These are phyloP conservation scores for Wakefieldia striispora DNA, from an alignment of 768 basidiomycete genomes.

Conservation along the genomic window DNA sequence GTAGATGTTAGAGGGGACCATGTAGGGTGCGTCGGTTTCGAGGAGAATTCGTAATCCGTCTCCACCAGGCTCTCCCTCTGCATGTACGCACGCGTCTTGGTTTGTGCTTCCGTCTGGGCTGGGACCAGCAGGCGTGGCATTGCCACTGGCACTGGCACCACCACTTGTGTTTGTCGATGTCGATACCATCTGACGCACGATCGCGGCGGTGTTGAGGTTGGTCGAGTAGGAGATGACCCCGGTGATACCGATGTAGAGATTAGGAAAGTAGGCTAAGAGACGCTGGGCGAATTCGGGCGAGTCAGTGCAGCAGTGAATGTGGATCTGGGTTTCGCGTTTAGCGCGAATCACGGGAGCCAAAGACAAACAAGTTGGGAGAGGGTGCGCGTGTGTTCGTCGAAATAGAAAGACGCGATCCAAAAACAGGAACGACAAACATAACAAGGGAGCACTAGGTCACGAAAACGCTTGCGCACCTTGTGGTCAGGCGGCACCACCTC, in stretches of 20 bases:
- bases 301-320: constrained; percentile 89
- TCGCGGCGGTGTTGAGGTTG: constrained; percentile 66
- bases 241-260: constrained; percentile 82
- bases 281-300: constrained; percentile 69
- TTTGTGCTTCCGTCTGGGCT: too few species aligned
- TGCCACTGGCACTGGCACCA: constrained; percentile 4
- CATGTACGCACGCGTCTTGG: too few species aligned
- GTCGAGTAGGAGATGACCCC: constrained; percentile 82
- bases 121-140: too few species aligned
- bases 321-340: constrained; percentile 50
- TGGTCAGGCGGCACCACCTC: constrained; percentile 71
- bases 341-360: too few species aligned
- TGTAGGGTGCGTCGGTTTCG: constrained; percentile 87
- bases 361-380: too few species aligned
- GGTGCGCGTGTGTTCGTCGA: too few species aligned
- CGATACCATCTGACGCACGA: constrained; percentile 53
- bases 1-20: constrained; percentile 79
- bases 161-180: too few species aligned
- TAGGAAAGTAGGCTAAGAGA: constrained; percentile 73
- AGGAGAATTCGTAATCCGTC: constrained; percentile 53
- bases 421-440: not conserved
- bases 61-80: not conserved
- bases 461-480: constrained; percentile 40
- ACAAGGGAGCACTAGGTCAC: too few species aligned
- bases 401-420: not conserved